Conservation (phyloP, 352 stramenopile genomes). For the Globisporangium cystogenes region DNA sequence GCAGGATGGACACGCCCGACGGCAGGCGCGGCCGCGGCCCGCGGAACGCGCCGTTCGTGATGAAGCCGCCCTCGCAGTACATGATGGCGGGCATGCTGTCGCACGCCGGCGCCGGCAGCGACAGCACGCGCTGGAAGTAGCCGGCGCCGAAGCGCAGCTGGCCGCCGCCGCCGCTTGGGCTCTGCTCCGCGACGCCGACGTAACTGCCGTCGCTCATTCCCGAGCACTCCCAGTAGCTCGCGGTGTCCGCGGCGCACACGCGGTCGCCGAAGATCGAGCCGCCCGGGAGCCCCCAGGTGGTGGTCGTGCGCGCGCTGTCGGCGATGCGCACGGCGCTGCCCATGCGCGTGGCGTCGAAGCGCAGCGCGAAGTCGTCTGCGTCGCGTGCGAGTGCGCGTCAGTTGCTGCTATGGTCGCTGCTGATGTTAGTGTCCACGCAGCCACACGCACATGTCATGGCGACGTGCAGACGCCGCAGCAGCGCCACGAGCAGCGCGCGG, state of each 20-base stretch:
- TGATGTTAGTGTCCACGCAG: background rate
- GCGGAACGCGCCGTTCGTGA: slow-evolving; percentile 63
- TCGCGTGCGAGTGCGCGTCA: background rate
- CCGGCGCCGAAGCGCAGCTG: slow-evolving; percentile 21
- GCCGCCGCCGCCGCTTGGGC: background rate
- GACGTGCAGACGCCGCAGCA: slow-evolving; percentile 44
- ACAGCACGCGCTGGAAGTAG: slow-evolving; percentile 38
- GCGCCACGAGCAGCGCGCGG: slow-evolving; percentile 26
- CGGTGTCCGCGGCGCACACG: slow-evolving; percentile 22
- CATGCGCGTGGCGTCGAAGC: slow-evolving; percentile 33
- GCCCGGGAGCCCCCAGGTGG: slow-evolving; percentile 33
- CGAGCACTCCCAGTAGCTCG: slow-evolving; percentile 70
- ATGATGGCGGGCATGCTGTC: slow-evolving; percentile 72
- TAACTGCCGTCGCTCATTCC: slow-evolving; percentile 61
- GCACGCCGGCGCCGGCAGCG: slow-evolving; percentile 43
- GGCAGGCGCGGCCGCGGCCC: slow-evolving; percentile 44
- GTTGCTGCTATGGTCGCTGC: too few species aligned
- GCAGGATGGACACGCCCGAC: slow-evolving; percentile 31
- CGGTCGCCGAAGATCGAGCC: slow-evolving; percentile 50
- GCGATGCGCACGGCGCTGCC: slow-evolving; percentile 41
- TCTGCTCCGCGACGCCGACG: slow-evolving; percentile 34
- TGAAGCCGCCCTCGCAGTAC: slow-evolving; percentile 61
- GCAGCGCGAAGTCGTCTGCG: slow-evolving; percentile 42
- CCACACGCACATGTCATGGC: slow-evolving; percentile 32
- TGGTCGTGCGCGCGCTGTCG: slow-evolving; percentile 27